Evolutionary conservation across 108 stramenopile species (phyloP), one percentile per base, ranked within the genome.

Genomic region (Skeletonema potamos): DNA sequence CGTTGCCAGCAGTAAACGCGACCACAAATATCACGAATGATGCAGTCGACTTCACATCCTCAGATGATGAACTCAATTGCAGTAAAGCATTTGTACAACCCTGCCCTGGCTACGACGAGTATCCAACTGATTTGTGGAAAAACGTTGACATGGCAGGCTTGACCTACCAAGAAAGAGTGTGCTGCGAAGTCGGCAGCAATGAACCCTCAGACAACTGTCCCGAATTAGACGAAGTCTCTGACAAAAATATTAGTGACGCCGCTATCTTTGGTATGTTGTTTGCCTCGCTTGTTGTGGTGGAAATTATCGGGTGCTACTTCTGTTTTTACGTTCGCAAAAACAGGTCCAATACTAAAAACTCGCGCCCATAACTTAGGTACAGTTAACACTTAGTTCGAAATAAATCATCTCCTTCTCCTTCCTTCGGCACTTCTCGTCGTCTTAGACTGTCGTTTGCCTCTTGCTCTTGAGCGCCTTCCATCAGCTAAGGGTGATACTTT

Each of bases 161-260:
- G 27, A n/a, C 70, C 22, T 78, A 44, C 22, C 39, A 66, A 48
- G 77, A 78, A n/a, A 60, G 77, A 20, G 66, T 71, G 30, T 79
- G 78, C 64, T 79, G 78, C 33, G 44, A 68, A 30, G 78, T 79
- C n/a, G 78, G 78, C 29, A 68, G 62, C 24, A 68, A 68, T 62
- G 22, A 34, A 29, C 17, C 61, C n/a, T 51, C 71, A 34, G 41
- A 67, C 26, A 10, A 64, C 24, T 79, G 78, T 41, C 78, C 71
- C 29, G 33, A 72, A 44, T 29, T 72, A 17, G 78, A 79, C 59
- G 68, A 57, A 54, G n/a, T 68, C 2, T 12, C 48, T 13, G 34
- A 54, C 4, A 51, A 20, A 26, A 57, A 57, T 11, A 37, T 79
- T 17, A 66, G 61, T 5, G 28, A 72, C 9, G 37, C 63, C 27